Percentiles rank a stretch among this genome's conserved stretches.
These are phyloP conservation scores for Yamadazyma phyllophila DNA, from an alignment of 805 yeast species.

Conservation along the genomic window DNA sequence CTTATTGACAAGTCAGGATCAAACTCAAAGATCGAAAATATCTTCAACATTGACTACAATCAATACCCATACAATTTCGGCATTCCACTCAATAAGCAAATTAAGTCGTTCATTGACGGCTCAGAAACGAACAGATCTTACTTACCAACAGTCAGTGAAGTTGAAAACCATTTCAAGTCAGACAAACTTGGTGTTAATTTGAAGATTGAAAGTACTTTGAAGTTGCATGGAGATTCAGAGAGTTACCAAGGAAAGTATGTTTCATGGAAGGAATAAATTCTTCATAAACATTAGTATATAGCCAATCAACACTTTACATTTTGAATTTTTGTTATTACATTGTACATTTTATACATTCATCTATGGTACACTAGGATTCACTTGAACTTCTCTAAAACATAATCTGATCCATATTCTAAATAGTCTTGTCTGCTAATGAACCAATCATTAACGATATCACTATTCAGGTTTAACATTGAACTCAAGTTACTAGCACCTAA, in stretches of 20 bases:
- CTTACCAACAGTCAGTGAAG: constrained; percentile 68
- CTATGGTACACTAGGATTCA: constrained; percentile 11
- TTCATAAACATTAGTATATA: not conserved
- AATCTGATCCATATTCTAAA: constrained; percentile 57
- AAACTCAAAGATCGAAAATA: constrained; percentile 32
- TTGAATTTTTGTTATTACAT: not conserved
- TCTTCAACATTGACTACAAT: constrained; percentile 38
- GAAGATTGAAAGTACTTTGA: constrained; percentile 60
- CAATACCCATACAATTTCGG: constrained; percentile 69
- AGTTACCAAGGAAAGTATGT: constrained; percentile 42
- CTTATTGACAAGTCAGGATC: constrained; percentile 22
- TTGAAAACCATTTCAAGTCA: constrained; percentile 60
- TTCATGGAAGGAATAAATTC: constrained; percentile 31
- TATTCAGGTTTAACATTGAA: constrained; percentile 52
- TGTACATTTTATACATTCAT: constrained; percentile 4
- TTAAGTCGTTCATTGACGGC: constrained; percentile 68
- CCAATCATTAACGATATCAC: constrained; percentile 42
- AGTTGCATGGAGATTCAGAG: constrained; percentile 50
- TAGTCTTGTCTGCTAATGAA: constrained; percentile 65
- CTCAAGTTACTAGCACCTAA: constrained; percentile 72
- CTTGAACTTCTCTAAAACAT: constrained; percentile 35
- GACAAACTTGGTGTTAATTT: constrained; percentile 58
- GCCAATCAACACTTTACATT: not conserved
- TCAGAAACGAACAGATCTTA: constrained; percentile 62
- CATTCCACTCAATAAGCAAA: constrained; percentile 68